These are phyloP conservation scores for Leersia perrieri DNA, from an alignment of 176 grass and related monocot species.

Conservation along the genomic window DNA sequence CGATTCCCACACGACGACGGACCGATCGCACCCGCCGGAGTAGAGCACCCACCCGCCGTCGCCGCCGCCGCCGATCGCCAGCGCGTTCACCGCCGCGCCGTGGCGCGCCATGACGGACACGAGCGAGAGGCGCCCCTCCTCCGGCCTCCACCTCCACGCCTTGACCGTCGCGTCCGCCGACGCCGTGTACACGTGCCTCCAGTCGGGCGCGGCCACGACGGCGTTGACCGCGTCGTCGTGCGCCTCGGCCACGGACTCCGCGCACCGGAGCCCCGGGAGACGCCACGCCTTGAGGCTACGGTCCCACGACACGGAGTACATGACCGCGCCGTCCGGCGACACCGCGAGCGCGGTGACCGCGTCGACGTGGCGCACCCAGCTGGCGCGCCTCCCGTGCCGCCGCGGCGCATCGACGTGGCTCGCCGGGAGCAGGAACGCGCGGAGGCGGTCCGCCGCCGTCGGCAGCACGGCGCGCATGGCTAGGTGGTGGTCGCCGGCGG, in stretches of 20 bases:
- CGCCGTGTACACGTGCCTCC: slow-evolving; percentile 59
- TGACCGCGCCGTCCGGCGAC: slow-evolving; percentile 43
- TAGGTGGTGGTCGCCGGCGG: neutral
- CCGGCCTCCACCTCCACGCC: slow-evolving; percentile 40
- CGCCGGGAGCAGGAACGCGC: slow-evolving; percentile 42
- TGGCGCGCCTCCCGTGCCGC: slow-evolving; percentile 55
- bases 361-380: slow-evolving; percentile 82
- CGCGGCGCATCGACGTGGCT: slow-evolving; percentile 62
- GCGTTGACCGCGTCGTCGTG: slow-evolving; percentile 84
- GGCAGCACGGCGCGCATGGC: slow-evolving; percentile 54
- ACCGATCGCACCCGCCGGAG: slow-evolving; percentile 59
- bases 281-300: slow-evolving; percentile 70
- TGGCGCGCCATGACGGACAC: slow-evolving; percentile 50
- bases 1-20: slow-evolving; percentile 75
- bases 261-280: slow-evolving; percentile 43
- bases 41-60: slow-evolving; percentile 53
- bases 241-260: slow-evolving; percentile 48
- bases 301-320: slow-evolving; percentile 95
- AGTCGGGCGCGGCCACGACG: slow-evolving; percentile 47
- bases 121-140: slow-evolving; percentile 36
- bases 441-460: slow-evolving; percentile 46
- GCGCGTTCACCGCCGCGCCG: slow-evolving; percentile 56
- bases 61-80: slow-evolving; percentile 42
- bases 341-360: slow-evolving; percentile 57
- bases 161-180: slow-evolving; percentile 60